Evolutionary conservation across 2,329 filamentous ascomycete species (phyloP).

Genomic region (Daldinia sp.): DNA sequence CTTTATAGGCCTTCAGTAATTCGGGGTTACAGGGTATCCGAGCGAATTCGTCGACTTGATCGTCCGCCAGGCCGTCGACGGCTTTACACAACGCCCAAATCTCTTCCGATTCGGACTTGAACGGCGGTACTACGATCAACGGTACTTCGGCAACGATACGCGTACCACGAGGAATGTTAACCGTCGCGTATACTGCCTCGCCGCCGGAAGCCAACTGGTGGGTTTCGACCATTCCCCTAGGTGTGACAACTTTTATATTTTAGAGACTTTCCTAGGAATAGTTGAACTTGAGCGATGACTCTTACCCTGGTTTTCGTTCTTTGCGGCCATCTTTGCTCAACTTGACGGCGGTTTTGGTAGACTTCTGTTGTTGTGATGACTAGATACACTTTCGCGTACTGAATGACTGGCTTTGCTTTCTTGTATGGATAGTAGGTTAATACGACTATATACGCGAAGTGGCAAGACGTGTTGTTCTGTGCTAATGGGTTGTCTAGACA

Average conservation of each 20-base stretch:
- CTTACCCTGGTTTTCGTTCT: neutral
- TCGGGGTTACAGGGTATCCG: neutral
- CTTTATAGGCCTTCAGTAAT: neutral
- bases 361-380: no score
- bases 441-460: neutral
- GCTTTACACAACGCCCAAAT: conserved; percentile 13
- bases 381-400: neutral
- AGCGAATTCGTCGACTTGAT: neutral
- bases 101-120: conserved; percentile 16
- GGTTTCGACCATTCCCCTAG: conserved; percentile 14
- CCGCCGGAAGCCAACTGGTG: conserved; percentile 9
- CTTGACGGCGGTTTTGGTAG: neutral
- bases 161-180: conserved; percentile 32
- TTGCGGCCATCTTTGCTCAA: neutral
- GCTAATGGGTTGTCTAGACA: neutral
- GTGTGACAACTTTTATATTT: neutral
- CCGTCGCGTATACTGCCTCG: conserved; percentile 29
- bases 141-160: conserved; percentile 30
- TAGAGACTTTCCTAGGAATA: neutral
- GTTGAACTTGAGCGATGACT: neutral
- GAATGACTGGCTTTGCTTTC: neutral
- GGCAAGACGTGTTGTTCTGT: neutral
- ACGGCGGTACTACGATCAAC: conserved; percentile 22
- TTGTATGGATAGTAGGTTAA: neutral
- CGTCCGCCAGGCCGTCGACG: neutral